Base-by-base conservation (phyloP, 805 yeast species). In the Hanseniaspora valbyensis region DNA sequence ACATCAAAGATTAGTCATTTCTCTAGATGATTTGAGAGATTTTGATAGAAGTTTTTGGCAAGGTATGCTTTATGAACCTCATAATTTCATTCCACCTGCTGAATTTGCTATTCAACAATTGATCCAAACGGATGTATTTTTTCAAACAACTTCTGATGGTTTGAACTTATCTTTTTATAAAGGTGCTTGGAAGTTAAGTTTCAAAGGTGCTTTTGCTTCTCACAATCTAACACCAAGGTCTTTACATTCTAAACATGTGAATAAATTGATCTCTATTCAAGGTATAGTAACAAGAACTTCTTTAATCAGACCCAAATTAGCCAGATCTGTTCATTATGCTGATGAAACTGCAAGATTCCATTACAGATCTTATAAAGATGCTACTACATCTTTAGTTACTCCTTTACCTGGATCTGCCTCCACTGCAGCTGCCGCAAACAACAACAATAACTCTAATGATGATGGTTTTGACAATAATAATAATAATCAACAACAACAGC, bases 201-300 rank as follows among this genome's bases (percentile, higher is more conserved):
- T 90, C 67, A 78, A 76, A 57, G 98, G 98, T 49, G 80, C 96
- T 0, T 87, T 92, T 66, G 97, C 97, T 50, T 77, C 80, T 51
- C 89, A 88, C 62, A 75, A 82, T 41, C 80, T 90, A 26, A 81
- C 88, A 22, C 96, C 98, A 19, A 76, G 97, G 60, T 79, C 95
- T 2, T 78, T 92, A 52, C 77, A 81, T 53, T 81, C 97, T 2
- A 67, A 74, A 13, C 81, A 77, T 56, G 69, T 92, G 46, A 87
- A 95, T 51, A 81, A 81, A 61, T 70, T 51, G 74, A 78, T 92
- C 34, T 81, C 95, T 1, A 72, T 92, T 21, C 97, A 92, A 67
- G 98, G 98, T 52, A 92, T 92, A 58, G 95, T 92, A 19, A 90
- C 97, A 0, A 74, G 92, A 55, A 89, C 95, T 26, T 88, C 96